Percentiles rank a stretch among this genome's conserved stretches.
Conservation (phyloP, 2,329 filamentous ascomycete species). For the Escovopsis sp. region DNA sequence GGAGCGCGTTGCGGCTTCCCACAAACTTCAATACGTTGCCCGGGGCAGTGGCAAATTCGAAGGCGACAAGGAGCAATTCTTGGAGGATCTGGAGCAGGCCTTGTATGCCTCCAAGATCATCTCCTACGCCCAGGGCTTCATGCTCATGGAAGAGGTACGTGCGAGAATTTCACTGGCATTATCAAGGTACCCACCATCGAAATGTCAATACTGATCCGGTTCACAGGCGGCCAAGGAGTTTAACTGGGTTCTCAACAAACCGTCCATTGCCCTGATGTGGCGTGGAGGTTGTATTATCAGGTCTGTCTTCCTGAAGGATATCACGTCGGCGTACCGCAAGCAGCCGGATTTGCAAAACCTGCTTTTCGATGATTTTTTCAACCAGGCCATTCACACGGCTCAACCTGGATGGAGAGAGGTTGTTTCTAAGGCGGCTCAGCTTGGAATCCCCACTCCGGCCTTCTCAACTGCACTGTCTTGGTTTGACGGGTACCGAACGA, state of each 20-base stretch:
- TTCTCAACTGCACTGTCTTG: constrained; percentile 96
- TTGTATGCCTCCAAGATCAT: constrained; percentile 99
- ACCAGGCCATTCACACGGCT: constrained; percentile 94
- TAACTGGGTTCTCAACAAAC: constrained; percentile 98
- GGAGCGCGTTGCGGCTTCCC: constrained; percentile 73
- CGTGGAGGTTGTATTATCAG: constrained; percentile 99
- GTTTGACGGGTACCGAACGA: constrained; percentile 97
- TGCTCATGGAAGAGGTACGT: constrained; percentile 90
- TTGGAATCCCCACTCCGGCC: constrained; percentile 89
- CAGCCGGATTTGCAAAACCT: constrained; percentile 95
- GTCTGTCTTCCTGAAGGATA: constrained; percentile 99
- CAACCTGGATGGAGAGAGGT: constrained; percentile 87
- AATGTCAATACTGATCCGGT: constrained; percentile 1
- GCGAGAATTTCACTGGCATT: background rate
- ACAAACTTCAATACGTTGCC: constrained; percentile 58
- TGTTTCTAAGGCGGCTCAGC: constrained; percentile 78
- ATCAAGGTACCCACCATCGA: background rate
- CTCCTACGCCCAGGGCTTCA: constrained; percentile 98
- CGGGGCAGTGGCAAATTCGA: constrained; percentile 60
- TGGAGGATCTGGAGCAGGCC: constrained; percentile 95
- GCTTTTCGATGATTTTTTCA: constrained; percentile 99
- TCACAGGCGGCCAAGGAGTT: constrained; percentile 82
- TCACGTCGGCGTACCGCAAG: constrained; percentile 89
- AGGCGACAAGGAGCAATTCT: constrained; percentile 84
- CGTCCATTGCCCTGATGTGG: constrained; percentile 99